These are phyloP conservation scores for Chlamydomonas schloesseri DNA, from an alignment of 139 green algal species.

Conservation along the genomic window DNA sequence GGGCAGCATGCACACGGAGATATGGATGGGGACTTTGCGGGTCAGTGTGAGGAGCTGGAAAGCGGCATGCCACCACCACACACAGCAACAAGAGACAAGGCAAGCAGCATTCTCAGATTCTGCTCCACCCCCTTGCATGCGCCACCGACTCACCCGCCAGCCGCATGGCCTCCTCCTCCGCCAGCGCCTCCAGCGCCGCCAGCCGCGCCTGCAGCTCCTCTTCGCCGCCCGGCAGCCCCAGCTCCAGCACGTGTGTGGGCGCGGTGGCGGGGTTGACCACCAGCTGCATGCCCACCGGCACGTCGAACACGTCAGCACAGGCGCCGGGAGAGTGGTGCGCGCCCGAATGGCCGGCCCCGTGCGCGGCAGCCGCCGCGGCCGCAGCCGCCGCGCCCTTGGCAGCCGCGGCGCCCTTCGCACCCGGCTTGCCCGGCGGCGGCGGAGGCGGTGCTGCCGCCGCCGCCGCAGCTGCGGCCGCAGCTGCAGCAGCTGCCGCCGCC, in stretches of 20 bases:
- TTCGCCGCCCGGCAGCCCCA: slow-evolving; percentile 24
- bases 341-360: not conserved
- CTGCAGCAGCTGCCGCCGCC: not conserved
- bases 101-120: too few species aligned
- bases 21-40: too few species aligned
- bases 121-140: too few species aligned
- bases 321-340: not conserved
- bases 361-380: not conserved
- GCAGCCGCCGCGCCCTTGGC: not conserved
- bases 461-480: not conserved
- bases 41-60: too few species aligned
- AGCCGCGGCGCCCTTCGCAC: not conserved
- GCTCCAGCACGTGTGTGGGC: slow-evolving; percentile 48
- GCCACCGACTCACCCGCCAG: not conserved
- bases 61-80: too few species aligned
- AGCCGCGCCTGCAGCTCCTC: slow-evolving; percentile 43
- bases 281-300: slow-evolving; percentile 39
- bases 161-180: slow-evolving; percentile 43
- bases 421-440: not conserved
- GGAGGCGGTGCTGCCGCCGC: not conserved
- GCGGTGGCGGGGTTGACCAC: slow-evolving; percentile 22
- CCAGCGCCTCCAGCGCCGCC: slow-evolving; percentile 45
- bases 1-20: too few species aligned
- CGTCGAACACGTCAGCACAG: slow-evolving; percentile 10
- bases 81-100: too few species aligned